Base-by-base conservation (phyloP, 306 rosid genomes). In the Vicia faba region DNA sequence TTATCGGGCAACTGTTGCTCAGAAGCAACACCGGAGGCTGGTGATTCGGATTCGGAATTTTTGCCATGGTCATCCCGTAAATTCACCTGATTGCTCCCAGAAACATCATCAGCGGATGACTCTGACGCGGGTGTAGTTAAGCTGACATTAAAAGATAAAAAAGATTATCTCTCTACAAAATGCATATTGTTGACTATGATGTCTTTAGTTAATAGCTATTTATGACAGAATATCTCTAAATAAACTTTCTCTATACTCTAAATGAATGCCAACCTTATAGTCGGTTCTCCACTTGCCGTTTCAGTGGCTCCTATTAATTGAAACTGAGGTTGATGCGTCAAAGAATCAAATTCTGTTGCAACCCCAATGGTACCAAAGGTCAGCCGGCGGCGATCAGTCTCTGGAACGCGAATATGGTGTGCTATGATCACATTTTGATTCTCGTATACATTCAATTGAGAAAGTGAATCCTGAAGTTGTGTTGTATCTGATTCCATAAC, bases 361-460 rank as follows among this genome's bases (percentile, higher is more conserved):
- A 95, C 68, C 44, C 95, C 95, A 62, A 95, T 81, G 84, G 96
- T 88, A 69, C 99, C 99, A 85, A 95, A 95, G n/a, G 85, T 89
- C 73, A 95, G 84, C 43, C 5, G 89, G 71, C 86, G 83, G n/a
- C 91, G 92, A 55, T 86, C 92, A 72, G 71, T 84, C 69, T 90
- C 99, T 6, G 87, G 83, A 68, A 95, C 97, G 61, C 96, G 79
- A 65, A 95, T 95, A 73, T 91, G 93, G 81, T 90, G 83, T 4
- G 99, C 97, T 65, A 95, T 95, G 69, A 88, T 83, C 43, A 95
- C 99, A 75, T 90, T 90, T 72, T 84, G 87, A 56, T 77, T 86
- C 74, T 88, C 99, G 59, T 69, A 58, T 16, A 86, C 33, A 74
- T 82, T 81, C 60, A 75, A 78, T 75, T 79, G 80, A 8, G 89